phyloP scores from a whole-genome alignment of 78 protist genomes.

The slime mould (Dictyostelium discoideum) region DNA sequence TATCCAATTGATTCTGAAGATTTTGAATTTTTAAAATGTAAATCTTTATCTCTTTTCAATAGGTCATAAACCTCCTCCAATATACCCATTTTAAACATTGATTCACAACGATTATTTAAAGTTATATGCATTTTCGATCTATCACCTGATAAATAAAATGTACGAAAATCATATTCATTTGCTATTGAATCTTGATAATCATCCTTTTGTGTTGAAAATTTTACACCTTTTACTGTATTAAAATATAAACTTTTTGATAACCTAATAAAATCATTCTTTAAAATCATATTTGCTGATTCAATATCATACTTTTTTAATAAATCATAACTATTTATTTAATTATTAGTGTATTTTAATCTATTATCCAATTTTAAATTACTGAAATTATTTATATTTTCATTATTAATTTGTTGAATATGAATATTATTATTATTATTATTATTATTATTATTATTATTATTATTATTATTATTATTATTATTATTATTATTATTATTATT shows the following conservation, averaged over 20 bases:
- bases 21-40: background rate
- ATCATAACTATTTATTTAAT: background rate
- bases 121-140: background rate
- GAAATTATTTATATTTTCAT: too few species aligned
- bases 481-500: background rate
- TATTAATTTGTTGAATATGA: too few species aligned
- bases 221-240: slow-evolving; percentile 12
- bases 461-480: background rate
- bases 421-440: too few species aligned
- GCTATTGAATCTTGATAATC: background rate
- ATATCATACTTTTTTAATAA: slow-evolving; percentile 18
- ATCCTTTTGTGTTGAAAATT: slow-evolving; percentile 9
- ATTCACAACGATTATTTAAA: slow-evolving; percentile 43
- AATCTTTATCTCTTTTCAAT: background rate
- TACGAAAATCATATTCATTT: slow-evolving; percentile 52
- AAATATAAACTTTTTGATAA: slow-evolving; percentile 44
- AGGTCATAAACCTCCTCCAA: slow-evolving; percentile 30
- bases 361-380: too few species aligned
- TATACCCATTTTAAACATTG: slow-evolving; percentile 36
- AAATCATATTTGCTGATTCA: slow-evolving; percentile 28
- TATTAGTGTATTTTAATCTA: too few species aligned
- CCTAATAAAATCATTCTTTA: slow-evolving; percentile 29
- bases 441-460: background rate
- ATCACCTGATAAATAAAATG: slow-evolving; percentile 27
- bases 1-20: slow-evolving; percentile 40